Evolutionary conservation across 768 basidiomycete species (phyloP).

Genomic region (Suillus lakei): DNA sequence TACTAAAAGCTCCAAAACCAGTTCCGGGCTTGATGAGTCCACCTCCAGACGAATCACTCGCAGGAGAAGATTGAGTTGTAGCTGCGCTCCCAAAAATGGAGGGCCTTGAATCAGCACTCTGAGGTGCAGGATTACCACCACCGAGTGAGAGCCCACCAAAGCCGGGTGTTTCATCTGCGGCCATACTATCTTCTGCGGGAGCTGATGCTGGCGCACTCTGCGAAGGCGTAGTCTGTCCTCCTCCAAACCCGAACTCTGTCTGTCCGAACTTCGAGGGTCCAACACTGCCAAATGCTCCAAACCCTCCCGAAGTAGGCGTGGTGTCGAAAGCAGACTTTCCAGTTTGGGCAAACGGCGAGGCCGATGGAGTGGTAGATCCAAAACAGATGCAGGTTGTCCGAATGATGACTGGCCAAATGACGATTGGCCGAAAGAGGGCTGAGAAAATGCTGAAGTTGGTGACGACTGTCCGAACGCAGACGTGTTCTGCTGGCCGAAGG

Average conservation of each 20-base stretch:
- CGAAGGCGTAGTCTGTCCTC: slow-evolving; percentile 10
- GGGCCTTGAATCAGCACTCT: slow-evolving; percentile 28
- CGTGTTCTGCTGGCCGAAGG: slow-evolving; percentile 26
- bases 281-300: slow-evolving; percentile 37
- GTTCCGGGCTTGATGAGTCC: slow-evolving; percentile 37
- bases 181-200: slow-evolving; percentile 37
- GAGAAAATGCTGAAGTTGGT: slow-evolving; percentile 36
- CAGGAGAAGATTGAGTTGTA: slow-evolving; percentile 7
- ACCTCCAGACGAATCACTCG: slow-evolving; percentile 20
- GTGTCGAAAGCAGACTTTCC: slow-evolving; percentile 27
- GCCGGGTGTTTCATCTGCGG: slow-evolving; percentile 33
- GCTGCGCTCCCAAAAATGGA: slow-evolving; percentile 38
- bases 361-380: slow-evolving; percentile 8
- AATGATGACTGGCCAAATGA: slow-evolving; percentile 40
- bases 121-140: slow-evolving; percentile 19
- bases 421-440: slow-evolving; percentile 29
- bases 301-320: slow-evolving; percentile 28
- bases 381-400: slow-evolving; percentile 21
- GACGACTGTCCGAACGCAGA: slow-evolving; percentile 39
- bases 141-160: slow-evolving; percentile 40
- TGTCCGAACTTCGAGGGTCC: slow-evolving; percentile 39
- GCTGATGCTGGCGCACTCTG: slow-evolving; percentile 11
- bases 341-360: slow-evolving; percentile 26
- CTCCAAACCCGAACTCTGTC: slow-evolving; percentile 27
- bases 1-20: slow-evolving; percentile 38